phyloP scores from a whole-genome alignment of 2,329 filamentous ascomycete genomes.

The Colletotrichum tanaceti region DNA sequence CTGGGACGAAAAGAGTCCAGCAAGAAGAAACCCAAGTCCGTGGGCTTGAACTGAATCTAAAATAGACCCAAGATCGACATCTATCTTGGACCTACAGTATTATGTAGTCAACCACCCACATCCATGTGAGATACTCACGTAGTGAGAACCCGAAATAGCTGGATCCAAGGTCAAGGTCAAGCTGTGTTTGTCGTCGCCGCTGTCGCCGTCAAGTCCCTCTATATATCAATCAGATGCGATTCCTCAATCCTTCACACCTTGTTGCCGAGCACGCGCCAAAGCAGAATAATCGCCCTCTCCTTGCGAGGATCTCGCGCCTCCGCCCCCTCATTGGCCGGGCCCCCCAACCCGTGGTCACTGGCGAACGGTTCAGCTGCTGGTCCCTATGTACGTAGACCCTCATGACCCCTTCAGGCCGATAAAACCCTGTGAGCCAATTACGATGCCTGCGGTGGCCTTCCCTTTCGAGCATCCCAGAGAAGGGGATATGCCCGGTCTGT shows the following conservation, averaged over 20 bases:
- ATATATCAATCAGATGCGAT: constrained; percentile 8
- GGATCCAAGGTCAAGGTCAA: too few species aligned
- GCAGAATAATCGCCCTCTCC: constrained; percentile 1
- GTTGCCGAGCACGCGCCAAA: background rate
- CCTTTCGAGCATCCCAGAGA: constrained; percentile 26
- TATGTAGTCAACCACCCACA: background rate
- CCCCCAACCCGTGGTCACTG: constrained; percentile 2
- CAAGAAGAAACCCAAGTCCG: constrained; percentile 17
- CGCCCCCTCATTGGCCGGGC: background rate
- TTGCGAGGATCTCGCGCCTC: background rate
- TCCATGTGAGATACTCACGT: background rate
- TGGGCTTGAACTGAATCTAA: constrained; percentile 25
- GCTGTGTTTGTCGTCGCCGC: background rate
- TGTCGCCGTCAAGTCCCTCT: too few species aligned
- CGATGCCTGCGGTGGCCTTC: constrained; percentile 29
- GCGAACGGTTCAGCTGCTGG: constrained; percentile 33
- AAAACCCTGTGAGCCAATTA: constrained; percentile 24
- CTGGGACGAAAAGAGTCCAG: constrained; percentile 6
- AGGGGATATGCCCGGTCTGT: constrained; percentile 11
- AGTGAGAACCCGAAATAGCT: background rate
- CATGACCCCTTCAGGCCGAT: background rate
- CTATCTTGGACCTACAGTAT: constrained; percentile 19
- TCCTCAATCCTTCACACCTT: constrained; percentile 8
- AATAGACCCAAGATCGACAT: constrained; percentile 33
- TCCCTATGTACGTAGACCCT: constrained; percentile 22